Base-by-base conservation (phyloP, 2,329 filamentous ascomycete species). In the Hypoxylon sp. region DNA sequence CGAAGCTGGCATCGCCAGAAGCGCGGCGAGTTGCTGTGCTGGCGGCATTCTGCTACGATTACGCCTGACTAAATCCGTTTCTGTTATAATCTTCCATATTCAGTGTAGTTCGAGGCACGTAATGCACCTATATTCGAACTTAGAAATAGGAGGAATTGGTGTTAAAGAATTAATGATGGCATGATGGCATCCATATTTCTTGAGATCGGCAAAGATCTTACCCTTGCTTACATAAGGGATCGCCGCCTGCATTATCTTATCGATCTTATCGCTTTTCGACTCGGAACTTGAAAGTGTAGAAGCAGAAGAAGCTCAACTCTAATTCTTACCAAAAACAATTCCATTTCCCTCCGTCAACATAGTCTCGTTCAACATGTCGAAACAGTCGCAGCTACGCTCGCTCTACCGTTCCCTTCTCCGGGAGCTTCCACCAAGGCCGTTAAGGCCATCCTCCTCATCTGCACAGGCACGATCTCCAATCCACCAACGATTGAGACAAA, bases 361-460 rank as follows among this genome's bases (percentile, higher is more conserved):
- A 13, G 13, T 20, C n/a, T n/a, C n/a, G n/a, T n/a, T n/a, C n/a
- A n/a, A n/a, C 29, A 73, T 72, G 63, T 65, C 74, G 2, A 70
- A 66, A 49, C 70, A 78, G 56, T 69, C 81, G 29, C 75, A 77
- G 27, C 70, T 89, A 30, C 90, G 90, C 66, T 84, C 90, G 25
- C 80, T 96, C 68, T 97, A 97, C 80, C 90, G 93, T 65, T 82
- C 87, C 30, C 79, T 97, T 67, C 84, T 97, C 47, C 91, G 93
- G 71, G 91, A 97, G 75, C 85, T 97, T 6, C 93, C 93, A 1
- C 82, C 88, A 5, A 87, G 86, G 4, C 78, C 81, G 1, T n/a
- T n/a, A n/a, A n/a, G n/a, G n/a, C 23, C 2, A 71, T 83, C 63
- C 77, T 36, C 53, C 40, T 17, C 48, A 16, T 29, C 75, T 49